Conservation (phyloP, 1,139 yeast genomes). For the Pichia sp. region DNA sequence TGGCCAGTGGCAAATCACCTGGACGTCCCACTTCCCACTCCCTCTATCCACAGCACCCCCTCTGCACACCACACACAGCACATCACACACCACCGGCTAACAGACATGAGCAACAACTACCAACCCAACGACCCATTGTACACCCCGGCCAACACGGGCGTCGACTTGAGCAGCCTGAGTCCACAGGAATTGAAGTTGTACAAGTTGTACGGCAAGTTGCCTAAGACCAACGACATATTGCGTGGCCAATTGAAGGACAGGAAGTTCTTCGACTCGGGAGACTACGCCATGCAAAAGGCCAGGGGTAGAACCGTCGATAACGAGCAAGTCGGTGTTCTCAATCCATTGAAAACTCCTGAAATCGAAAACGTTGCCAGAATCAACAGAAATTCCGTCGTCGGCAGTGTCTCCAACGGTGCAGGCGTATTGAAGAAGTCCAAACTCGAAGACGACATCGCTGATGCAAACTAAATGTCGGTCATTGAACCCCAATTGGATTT, state of each 20-base stretch:
- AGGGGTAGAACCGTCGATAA: slow-evolving; percentile 20
- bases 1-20: too few relatives aligned
- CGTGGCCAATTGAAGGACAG: slow-evolving; percentile 82
- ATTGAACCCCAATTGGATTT: too few relatives aligned
- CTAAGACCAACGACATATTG: slow-evolving; percentile 80
- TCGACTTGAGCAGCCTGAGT: slow-evolving; percentile 57
- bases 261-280: slow-evolving; percentile 96
- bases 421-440: slow-evolving; percentile 26
- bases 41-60: too few relatives aligned
- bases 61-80: too few relatives aligned
- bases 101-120: slow-evolving; percentile 8
- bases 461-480: slow-evolving; percentile 13
- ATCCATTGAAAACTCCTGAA: slow-evolving; percentile 32
- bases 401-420: slow-evolving; percentile 18
- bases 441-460: slow-evolving; percentile 31
- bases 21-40: too few relatives aligned
- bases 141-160: slow-evolving; percentile 21
- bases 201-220: slow-evolving; percentile 85
- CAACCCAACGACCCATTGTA: slow-evolving; percentile 31
- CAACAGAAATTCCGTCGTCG: slow-evolving; percentile 35
- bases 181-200: slow-evolving; percentile 71
- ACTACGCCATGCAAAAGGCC: slow-evolving; percentile 89
- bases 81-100: too few relatives aligned
- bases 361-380: slow-evolving; percentile 36
- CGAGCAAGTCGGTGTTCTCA: slow-evolving; percentile 31